Evolutionary conservation across 2,329 filamentous ascomycete species (phyloP).

Genomic region (Talaromyces marneffei): DNA sequence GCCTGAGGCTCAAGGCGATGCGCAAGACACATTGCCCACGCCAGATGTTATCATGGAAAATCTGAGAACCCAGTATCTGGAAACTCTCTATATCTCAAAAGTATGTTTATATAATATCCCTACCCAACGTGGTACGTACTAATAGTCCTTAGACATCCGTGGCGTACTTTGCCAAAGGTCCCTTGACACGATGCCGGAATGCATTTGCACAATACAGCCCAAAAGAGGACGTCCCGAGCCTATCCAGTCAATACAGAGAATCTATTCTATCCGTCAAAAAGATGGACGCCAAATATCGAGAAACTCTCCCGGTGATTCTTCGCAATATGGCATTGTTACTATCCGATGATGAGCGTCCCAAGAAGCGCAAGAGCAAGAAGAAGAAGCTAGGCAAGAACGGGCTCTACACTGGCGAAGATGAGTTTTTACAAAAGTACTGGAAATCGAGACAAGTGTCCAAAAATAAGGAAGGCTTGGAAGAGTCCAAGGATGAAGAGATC

Average conservation of each 20-base stretch:
- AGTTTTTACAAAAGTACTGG: conserved; percentile 44
- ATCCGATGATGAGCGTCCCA: conserved; percentile 33
- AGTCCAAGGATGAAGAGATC: conserved; percentile 31
- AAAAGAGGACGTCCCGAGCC: conserved; percentile 21
- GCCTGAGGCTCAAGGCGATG: conserved; percentile 7
- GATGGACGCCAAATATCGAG: conserved; percentile 44
- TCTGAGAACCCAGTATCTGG: conserved; percentile 37
- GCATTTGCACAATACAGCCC: conserved; percentile 30
- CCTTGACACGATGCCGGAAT: conserved; percentile 42
- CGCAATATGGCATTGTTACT: conserved; percentile 31
- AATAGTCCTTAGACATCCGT: conserved; percentile 37
- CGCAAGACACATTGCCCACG: conserved; percentile 22
- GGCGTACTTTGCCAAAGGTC: conserved; percentile 49
- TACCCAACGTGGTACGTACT: conserved; percentile 7
- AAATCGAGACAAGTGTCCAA: conserved; percentile 30
- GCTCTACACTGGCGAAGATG: conserved; percentile 42
- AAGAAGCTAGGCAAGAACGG: conserved; percentile 43
- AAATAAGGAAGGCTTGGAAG: conserved; percentile 22
- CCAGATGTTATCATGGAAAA: conserved; percentile 33
- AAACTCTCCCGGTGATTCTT: conserved; percentile 38
- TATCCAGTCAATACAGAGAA: conserved; percentile 38
- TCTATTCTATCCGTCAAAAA: conserved; percentile 41
- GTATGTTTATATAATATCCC: conserved; percentile 19
- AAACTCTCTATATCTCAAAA: conserved; percentile 41
- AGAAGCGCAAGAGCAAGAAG: conserved; percentile 34